Percentiles rank a stretch among this genome's conserved stretches.
phyloP scores from a whole-genome alignment of 176 grass and related monocot genomes.

The Oryza rufipogon region DNA sequence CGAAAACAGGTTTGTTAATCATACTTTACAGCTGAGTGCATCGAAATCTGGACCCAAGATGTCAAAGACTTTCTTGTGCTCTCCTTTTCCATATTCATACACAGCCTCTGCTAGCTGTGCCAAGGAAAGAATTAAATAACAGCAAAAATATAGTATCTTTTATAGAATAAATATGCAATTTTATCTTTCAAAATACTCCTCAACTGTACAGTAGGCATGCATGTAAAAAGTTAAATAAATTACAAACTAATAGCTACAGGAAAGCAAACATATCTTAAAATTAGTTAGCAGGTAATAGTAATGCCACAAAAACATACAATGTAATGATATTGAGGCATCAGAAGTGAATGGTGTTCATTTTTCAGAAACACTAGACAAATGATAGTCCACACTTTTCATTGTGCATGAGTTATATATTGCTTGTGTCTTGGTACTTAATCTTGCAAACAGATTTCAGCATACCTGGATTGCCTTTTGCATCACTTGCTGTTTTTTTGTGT shows the following conservation, averaged over 20 bases:
- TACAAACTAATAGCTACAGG: background rate
- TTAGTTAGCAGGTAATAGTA: background rate
- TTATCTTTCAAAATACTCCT: background rate
- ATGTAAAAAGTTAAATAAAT: slow-evolving; percentile 12
- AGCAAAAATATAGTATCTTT: background rate
- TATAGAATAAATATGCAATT: background rate
- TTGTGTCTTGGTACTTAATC: background rate
- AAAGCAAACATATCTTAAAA: slow-evolving; percentile 22
- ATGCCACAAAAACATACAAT: background rate
- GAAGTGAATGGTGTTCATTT: background rate
- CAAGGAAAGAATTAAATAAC: slow-evolving; percentile 16
- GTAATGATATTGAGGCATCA: slow-evolving; percentile 1
- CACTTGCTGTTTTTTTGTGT: slow-evolving; percentile 43
- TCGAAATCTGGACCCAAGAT: slow-evolving; percentile 63
- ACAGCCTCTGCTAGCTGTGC: slow-evolving; percentile 69
- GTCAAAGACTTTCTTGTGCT: slow-evolving; percentile 60
- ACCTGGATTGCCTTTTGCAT: slow-evolving; percentile 68
- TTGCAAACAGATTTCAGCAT: slow-evolving; percentile 14
- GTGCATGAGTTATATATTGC: background rate
- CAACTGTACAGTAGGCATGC: background rate
- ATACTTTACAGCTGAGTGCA: slow-evolving; percentile 63
- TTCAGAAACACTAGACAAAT: slow-evolving; percentile 1
- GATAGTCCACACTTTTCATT: background rate
- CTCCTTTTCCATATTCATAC: slow-evolving; percentile 69
- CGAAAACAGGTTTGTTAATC: slow-evolving; percentile 15